Percentiles rank a stretch among this genome's conserved stretches.
Evolutionary conservation across 768 basidiomycete genomes (phyloP).

Genomic region (Mycena rosella): DNA sequence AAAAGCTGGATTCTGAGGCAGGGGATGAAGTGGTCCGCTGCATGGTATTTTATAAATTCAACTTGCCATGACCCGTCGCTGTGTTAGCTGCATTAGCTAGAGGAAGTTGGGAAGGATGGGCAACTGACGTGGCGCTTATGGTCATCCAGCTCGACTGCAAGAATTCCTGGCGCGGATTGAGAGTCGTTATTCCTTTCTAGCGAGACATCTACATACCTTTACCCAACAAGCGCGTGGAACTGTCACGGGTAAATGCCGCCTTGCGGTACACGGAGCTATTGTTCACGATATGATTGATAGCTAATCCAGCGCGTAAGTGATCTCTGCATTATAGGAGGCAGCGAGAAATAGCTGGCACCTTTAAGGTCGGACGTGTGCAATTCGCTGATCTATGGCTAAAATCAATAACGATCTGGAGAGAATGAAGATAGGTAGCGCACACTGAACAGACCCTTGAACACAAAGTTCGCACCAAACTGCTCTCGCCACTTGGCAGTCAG

Average conservation of each 20-base stretch:
- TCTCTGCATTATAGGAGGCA: too few relatives aligned
- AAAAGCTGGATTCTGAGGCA: conserved; percentile 58
- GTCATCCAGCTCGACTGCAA: conserved; percentile 50
- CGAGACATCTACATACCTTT: neutral
- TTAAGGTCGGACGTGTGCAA: conserved; percentile 61
- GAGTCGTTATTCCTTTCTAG: neutral
- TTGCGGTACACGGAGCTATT: conserved; percentile 58
- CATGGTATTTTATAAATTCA: neutral
- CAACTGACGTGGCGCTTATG: conserved; percentile 54
- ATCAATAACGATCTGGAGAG: neutral
- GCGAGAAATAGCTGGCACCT: too few relatives aligned
- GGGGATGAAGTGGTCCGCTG: too few relatives aligned
- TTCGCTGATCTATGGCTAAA: conserved; percentile 43
- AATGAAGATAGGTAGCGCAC: neutral
- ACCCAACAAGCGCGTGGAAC: neutral
- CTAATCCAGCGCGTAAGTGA: too few relatives aligned
- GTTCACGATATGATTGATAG: conserved; percentile 61
- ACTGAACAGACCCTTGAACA: conserved; percentile 3
- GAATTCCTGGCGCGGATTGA: conserved; percentile 44
- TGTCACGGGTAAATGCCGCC: neutral
- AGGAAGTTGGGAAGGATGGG: neutral
- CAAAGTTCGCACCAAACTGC: neutral
- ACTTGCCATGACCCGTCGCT: conserved; percentile 15
- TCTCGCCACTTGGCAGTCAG: neutral
- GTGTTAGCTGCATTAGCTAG: neutral